Conservation (phyloP, 441 rosid genomes). For the Adansonia rubrostipa region DNA sequence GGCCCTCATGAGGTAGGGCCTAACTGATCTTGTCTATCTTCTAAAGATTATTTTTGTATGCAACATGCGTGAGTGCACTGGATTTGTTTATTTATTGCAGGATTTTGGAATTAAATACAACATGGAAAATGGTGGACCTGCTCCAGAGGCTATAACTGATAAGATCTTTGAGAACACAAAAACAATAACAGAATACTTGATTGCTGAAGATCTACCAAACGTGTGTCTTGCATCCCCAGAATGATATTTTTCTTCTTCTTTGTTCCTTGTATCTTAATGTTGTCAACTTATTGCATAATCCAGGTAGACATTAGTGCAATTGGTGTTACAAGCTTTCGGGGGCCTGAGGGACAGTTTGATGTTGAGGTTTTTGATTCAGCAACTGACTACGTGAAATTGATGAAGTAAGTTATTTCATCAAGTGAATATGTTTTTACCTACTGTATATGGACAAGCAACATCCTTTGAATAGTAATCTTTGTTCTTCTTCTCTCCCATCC, state of each 20-base stretch:
- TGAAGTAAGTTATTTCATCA: constrained; percentile 70
- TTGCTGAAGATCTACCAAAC: constrained; percentile 74
- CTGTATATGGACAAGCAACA: not conserved
- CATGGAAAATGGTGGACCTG: constrained; percentile 99
- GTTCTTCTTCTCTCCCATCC: not conserved
- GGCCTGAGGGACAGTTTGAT: constrained; percentile 88
- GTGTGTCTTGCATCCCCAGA: constrained; percentile 48
- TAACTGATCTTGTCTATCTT: constrained; percentile 12
- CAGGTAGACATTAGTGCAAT: constrained; percentile 78
- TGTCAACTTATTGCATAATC: constrained; percentile 25
- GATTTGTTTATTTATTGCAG: constrained; percentile 40
- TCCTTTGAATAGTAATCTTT: not conserved
- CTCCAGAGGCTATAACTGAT: constrained; percentile 94
- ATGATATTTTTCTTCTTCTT: constrained; percentile 24
- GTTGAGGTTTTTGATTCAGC: constrained; percentile 97
- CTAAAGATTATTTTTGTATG: constrained; percentile 6
- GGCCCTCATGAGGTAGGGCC: constrained; percentile 89
- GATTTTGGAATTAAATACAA: constrained; percentile 99
- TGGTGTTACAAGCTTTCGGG: constrained; percentile 72
- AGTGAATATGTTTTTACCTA: not conserved
- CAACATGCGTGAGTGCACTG: constrained; percentile 3
- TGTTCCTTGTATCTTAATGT: not conserved
- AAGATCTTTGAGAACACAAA: constrained; percentile 93
- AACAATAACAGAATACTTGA: constrained; percentile 81
- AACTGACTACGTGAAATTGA: constrained; percentile 81